Conservation (phyloP, 495 filamentous ascomycete species). For the Recurvomyces mirabilis region DNA sequence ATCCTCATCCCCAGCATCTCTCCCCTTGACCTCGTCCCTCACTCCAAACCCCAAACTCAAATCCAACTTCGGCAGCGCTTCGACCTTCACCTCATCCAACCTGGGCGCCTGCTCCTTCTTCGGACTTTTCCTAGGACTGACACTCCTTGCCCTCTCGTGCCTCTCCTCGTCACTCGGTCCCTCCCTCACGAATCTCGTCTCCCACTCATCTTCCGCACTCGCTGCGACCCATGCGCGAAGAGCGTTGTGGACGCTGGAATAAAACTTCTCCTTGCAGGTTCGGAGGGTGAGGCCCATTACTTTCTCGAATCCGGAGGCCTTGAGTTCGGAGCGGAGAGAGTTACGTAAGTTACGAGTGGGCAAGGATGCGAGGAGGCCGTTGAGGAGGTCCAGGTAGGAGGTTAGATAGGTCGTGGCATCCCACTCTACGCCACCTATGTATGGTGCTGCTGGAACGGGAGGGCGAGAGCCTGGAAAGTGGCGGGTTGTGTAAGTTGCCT, state of each 20-base stretch:
- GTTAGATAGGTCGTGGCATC: constrained; percentile 95
- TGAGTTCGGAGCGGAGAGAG: constrained; percentile 59
- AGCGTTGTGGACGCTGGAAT: constrained; percentile 77
- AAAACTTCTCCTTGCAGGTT: constrained; percentile 96
- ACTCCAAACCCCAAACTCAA: constrained; percentile 24
- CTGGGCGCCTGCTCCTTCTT: constrained; percentile 23
- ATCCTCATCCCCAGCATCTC: constrained; percentile 3
- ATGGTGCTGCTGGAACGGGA: constrained; percentile 87
- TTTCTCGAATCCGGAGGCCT: constrained; percentile 83
- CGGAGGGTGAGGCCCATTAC: constrained; percentile 72
- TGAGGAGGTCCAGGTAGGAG: constrained; percentile 82
- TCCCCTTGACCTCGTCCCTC: constrained; percentile 2
- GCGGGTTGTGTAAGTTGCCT: constrained; percentile 46
- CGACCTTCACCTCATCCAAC: constrained; percentile 19
- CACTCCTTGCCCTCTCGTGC: constrained; percentile 26
- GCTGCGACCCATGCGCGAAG: constrained; percentile 84
- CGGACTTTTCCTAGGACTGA: constrained; percentile 40
- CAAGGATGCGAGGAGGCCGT: constrained; percentile 78
- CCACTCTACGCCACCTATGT: constrained; percentile 97
- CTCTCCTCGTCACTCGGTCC: constrained; percentile 38
- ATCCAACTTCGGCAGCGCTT: constrained; percentile 30
- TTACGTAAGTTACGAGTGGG: constrained; percentile 66
- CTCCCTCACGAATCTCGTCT: constrained; percentile 60
- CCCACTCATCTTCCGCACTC: constrained; percentile 78
- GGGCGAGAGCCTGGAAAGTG: constrained; percentile 84